These are phyloP conservation scores for Pythium myriotylum DNA, from an alignment of 352 stramenopile species.

Conservation along the genomic window DNA sequence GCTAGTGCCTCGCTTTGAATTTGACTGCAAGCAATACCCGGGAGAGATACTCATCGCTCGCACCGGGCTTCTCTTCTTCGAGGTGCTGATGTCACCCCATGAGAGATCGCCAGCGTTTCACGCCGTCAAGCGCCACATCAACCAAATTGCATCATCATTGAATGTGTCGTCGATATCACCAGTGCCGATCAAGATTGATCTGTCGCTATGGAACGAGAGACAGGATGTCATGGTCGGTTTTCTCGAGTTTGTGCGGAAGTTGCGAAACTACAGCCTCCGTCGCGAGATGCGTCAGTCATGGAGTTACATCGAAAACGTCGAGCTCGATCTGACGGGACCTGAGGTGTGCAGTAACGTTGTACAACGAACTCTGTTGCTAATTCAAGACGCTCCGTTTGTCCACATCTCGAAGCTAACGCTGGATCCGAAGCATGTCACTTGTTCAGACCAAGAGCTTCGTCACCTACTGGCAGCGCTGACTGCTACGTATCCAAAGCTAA, in stretches of 20 bases:
- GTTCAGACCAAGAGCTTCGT: background rate
- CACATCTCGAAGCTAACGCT: background rate
- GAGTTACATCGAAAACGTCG: constrained; percentile 14
- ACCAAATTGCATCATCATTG: background rate
- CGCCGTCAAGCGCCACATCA: constrained; percentile 3
- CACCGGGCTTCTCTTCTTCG: constrained; percentile 13
- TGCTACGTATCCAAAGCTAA: constrained; percentile 8
- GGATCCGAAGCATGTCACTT: constrained; percentile 1
- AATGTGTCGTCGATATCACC: background rate
- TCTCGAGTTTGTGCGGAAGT: constrained; percentile 4
- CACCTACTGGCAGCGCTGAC: constrained; percentile 1
- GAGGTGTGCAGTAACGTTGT: constrained; percentile 13
- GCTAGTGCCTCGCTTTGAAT: constrained; percentile 17
- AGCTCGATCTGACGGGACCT: constrained; percentile 10
- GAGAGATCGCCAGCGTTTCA: constrained; percentile 3
- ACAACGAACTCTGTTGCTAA: background rate
- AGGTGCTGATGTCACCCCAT: constrained; percentile 2
- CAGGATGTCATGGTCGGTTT: constrained; percentile 7
- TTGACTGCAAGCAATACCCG: constrained; percentile 12
- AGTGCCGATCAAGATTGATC: constrained; percentile 12
- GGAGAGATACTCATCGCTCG: constrained; percentile 12
- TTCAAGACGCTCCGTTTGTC: constrained; percentile 9
- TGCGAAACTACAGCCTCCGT: background rate
- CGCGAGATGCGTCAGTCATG: background rate
- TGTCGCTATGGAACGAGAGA: constrained; percentile 18